phyloP scores from a whole-genome alignment of 1,139 yeast genomes.

The Geotrichum carabidarum region DNA sequence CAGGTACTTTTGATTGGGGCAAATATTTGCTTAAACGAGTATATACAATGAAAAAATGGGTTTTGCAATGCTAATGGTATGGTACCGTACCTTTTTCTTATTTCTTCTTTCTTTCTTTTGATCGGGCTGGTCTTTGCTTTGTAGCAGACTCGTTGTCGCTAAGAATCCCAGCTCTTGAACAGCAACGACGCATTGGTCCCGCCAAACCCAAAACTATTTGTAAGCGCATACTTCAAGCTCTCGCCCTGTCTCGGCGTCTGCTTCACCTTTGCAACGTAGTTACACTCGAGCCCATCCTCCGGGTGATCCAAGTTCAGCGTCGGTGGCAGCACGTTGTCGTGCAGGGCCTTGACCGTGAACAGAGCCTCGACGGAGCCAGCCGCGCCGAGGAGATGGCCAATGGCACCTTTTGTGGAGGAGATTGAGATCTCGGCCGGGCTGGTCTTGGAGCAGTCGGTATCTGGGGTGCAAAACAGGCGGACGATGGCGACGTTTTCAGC shows the following conservation, averaged over 20 bases:
- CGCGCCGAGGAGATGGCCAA: conserved; percentile 92
- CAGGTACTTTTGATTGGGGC: no score
- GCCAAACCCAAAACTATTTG: conserved; percentile 96
- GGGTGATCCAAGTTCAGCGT: conserved; percentile 55
- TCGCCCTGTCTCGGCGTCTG: conserved; percentile 28
- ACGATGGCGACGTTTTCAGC: conserved; percentile 79
- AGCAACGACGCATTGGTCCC: conserved; percentile 83
- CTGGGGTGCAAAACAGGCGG: conserved; percentile 41
- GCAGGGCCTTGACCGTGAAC: conserved; percentile 65
- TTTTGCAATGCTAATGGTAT: no score
- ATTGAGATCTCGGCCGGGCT: conserved; percentile 40
- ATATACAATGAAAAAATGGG: no score
- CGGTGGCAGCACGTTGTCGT: conserved; percentile 62
- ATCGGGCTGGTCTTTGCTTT: neutral
- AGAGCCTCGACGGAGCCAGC: conserved; percentile 93
- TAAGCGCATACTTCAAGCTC: conserved; percentile 54
- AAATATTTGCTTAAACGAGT: no score
- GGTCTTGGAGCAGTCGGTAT: conserved; percentile 11
- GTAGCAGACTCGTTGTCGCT: neutral
- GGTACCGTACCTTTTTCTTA: no score
- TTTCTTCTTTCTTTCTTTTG: no score
- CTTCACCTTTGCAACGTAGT: conserved; percentile 54
- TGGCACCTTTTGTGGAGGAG: conserved; percentile 84
- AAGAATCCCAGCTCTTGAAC: conserved; percentile 37
- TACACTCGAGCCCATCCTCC: conserved; percentile 46